phyloP scores from a whole-genome alignment of 139 green algal species.

The Chloropicon primus region DNA sequence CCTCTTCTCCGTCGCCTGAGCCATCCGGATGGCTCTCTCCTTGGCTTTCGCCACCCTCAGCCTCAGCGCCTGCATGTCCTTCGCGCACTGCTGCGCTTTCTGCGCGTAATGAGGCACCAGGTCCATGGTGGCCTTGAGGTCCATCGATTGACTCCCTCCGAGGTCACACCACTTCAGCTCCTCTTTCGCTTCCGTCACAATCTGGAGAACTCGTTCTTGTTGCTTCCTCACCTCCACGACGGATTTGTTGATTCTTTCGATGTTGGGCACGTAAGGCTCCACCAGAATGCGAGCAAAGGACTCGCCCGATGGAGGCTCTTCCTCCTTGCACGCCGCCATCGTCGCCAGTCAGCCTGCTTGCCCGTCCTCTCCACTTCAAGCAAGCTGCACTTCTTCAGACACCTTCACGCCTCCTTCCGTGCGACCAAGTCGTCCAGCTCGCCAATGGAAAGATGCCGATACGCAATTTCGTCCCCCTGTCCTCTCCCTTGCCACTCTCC shows the following conservation, averaged over 20 bases:
- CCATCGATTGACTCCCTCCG: background rate
- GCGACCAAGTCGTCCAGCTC: no score
- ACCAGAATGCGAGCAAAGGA: background rate
- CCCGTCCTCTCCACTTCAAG: no score
- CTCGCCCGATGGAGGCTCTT: no score
- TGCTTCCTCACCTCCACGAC: background rate
- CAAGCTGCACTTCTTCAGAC: no score
- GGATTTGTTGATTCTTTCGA: background rate
- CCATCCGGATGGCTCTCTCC: background rate
- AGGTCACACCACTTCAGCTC: background rate
- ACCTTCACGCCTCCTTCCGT: no score
- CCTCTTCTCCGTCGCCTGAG: background rate
- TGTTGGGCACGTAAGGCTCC: background rate
- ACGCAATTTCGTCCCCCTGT: no score
- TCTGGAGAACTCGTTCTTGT: background rate
- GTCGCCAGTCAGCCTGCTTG: no score
- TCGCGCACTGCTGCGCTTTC: background rate
- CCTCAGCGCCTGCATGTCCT: background rate
- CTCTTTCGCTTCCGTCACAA: background rate
- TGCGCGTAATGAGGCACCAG: background rate
- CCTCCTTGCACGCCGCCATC: no score
- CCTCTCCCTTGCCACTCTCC: no score
- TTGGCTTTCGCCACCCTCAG: background rate
- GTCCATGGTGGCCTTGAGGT: background rate
- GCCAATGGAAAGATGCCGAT: no score